Evolutionary conservation across 2,329 filamentous ascomycete species (phyloP), one percentile per base, ranked within the genome.

Genomic region (Colletotrichum sp.): DNA sequence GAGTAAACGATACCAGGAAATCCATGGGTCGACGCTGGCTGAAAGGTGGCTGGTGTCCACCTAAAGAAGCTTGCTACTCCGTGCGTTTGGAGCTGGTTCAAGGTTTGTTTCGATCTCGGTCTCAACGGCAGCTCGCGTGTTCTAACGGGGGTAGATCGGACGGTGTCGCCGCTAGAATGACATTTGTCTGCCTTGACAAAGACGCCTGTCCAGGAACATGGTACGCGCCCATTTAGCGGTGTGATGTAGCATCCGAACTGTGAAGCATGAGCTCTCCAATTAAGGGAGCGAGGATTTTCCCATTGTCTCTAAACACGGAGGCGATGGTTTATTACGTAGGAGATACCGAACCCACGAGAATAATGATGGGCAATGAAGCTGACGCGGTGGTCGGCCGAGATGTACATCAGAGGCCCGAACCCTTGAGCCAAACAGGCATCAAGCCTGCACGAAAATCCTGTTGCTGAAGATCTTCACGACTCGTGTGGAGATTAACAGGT

Each of bases 61-160:
- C 34, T 19, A 64, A 52, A 59, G 30, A 59, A 64, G 30, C 30
- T 72, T 75, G 73, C 65, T 69, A 75, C 73, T 64, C 57, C 8
- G 61, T 68, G 73, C 44, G 73, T 74, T 69, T 72, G 55, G 59
- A 52, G 48, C 65, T 73, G 70, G 64, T 74, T 68, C 70, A 64
- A 76, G 60, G 64, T 69, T 70, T 44, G 74, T 74, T 76, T 74
- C 70, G 66, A 76, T 74, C 70, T 76, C 59, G 64, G 74, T 65
- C 57, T 65, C 59, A 59, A 64, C 44, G 74, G 64, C 71, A 60
- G 57, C 70, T 74, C 71, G 74, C 74, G 71, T 65, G 68, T 71
- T 32, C 64, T 48, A 7, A 74, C 64, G 59, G 59, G 44, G 52
- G 34, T 64, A 76, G 70, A 74, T 76, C 70, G 60, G 71, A 76